Conservation (phyloP, 148 eudicot species). For the Rheum nobile region DNA sequence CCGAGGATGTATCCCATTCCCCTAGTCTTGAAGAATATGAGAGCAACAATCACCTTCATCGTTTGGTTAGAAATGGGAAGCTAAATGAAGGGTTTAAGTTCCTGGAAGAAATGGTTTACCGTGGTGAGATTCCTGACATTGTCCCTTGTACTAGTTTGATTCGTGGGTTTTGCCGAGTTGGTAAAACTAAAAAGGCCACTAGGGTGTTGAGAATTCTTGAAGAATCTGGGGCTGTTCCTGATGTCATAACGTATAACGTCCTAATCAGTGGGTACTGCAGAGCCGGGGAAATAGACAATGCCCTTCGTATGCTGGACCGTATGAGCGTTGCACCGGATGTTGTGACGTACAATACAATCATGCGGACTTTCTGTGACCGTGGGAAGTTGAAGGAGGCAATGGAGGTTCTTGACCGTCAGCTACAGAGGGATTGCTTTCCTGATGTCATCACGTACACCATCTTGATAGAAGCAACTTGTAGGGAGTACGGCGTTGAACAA, state of each 20-base stretch:
- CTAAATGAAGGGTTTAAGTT: conserved; percentile 41
- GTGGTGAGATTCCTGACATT: conserved; percentile 57
- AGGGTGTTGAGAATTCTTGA: conserved; percentile 54
- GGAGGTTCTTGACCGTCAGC: conserved; percentile 44
- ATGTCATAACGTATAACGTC: conserved; percentile 59
- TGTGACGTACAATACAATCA: conserved; percentile 54
- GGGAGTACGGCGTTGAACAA: conserved; percentile 52
- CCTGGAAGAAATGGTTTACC: conserved; percentile 48
- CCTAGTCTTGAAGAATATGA: conserved; percentile 34
- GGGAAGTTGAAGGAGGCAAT: conserved; percentile 48
- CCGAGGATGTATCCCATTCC: neutral
- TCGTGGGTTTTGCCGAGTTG: conserved; percentile 45
- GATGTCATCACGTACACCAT: conserved; percentile 68
- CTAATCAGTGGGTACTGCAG: conserved; percentile 61
- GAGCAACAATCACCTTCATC: conserved; percentile 42
- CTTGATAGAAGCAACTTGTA: conserved; percentile 64
- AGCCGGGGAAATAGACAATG: conserved; percentile 49
- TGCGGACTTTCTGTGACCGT: conserved; percentile 55
- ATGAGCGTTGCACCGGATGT: conserved; percentile 65
- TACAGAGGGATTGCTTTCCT: conserved; percentile 49
- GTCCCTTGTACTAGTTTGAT: conserved; percentile 57
- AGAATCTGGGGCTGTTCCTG: conserved; percentile 70
- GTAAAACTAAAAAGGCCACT: conserved; percentile 56
- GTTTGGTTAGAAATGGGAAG: conserved; percentile 46
- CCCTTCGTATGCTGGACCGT: conserved; percentile 43